Conservation (phyloP, 768 basidiomycete genomes). For the Amanita thiersii region DNA sequence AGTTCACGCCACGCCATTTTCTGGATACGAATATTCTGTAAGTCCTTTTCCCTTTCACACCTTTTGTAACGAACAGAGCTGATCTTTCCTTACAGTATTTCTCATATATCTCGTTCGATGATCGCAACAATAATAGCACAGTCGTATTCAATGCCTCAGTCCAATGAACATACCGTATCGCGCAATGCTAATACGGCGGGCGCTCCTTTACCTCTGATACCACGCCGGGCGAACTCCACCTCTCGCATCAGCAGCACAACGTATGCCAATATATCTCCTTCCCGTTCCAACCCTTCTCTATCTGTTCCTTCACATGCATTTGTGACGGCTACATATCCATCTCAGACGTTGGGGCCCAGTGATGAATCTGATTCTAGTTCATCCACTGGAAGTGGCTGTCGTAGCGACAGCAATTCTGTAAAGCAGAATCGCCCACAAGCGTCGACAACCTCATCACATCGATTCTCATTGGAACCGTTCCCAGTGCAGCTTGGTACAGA, state of each 20-base stretch:
- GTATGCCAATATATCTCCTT: not conserved
- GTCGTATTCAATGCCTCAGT: conserved; percentile 26
- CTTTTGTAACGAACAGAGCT: too few relatives aligned
- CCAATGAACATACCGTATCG: conserved; percentile 23
- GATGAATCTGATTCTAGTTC: conserved; percentile 29
- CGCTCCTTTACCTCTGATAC: conserved; percentile 54
- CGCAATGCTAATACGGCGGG: conserved; percentile 46
- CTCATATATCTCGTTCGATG: conserved; percentile 21
- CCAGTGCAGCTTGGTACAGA: not conserved
- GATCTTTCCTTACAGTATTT: not conserved
- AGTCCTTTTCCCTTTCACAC: too few relatives aligned
- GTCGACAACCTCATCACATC: conserved; percentile 11
- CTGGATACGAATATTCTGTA: too few relatives aligned
- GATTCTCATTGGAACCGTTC: too few relatives aligned
- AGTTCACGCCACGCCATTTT: not conserved
- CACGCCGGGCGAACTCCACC: conserved; percentile 35
- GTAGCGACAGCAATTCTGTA: too few relatives aligned
- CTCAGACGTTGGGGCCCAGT: conserved; percentile 12
- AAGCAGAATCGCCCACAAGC: conserved; percentile 15
- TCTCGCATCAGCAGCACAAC: not conserved
- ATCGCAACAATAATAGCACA: conserved; percentile 34
- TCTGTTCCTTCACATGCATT: not conserved
- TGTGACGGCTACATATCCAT: not conserved
- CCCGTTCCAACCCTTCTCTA: not conserved
- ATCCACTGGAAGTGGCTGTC: too few relatives aligned